Base-by-base conservation (phyloP, 2,329 filamentous ascomycete species). In the Lasiodiplodia sp. region DNA sequence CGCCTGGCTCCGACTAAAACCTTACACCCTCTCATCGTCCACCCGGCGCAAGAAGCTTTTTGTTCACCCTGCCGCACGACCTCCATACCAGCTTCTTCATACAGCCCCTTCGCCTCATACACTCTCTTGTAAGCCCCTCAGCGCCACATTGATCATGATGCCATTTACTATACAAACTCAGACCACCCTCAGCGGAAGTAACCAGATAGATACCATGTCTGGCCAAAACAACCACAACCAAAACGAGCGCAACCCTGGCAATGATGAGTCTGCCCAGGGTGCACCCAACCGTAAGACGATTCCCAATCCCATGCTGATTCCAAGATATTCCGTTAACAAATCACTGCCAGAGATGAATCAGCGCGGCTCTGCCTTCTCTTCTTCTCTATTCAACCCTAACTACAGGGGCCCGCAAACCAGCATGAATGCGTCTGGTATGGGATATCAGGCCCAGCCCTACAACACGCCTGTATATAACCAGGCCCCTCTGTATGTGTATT, bases 291-390 rank as follows among this genome's bases (percentile, higher is more conserved):
- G 44, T 47, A 47, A 11, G 44, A n/a, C 5, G 3, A 47, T 3
- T 8, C 3, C 44, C 44, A 1, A 21, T 7, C 8, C 1, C 44
- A 47, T 21, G 1, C 1, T 10, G 0, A n/a, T 5, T 18, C 0
- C 2, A 11, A 11, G 2, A 47, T 21, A 1, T 21, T 11, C 11
- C 5, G 0, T 16, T 47, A 4, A 47, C 44, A 21, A 2, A 21
- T 3, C 3, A n/a, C n/a, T 34, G 5, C 1, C 44, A 47, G 44
- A 47, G 1, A 4, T 10, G 2, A 10, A 2, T 6, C 18, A 5
- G 11, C 40, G 16, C 18, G n/a, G n/a, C n/a, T n/a, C n/a, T n/a
- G 18, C 18, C 6, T n/a, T 16, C 16, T 47, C 40, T 7, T 18
- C 38, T 0, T 44, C 38, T 0, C 18, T 47, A 6, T 47, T 47